These are phyloP conservation scores for Pythium angustatum DNA, from an alignment of 352 stramenopile species.

Conservation along the genomic window DNA sequence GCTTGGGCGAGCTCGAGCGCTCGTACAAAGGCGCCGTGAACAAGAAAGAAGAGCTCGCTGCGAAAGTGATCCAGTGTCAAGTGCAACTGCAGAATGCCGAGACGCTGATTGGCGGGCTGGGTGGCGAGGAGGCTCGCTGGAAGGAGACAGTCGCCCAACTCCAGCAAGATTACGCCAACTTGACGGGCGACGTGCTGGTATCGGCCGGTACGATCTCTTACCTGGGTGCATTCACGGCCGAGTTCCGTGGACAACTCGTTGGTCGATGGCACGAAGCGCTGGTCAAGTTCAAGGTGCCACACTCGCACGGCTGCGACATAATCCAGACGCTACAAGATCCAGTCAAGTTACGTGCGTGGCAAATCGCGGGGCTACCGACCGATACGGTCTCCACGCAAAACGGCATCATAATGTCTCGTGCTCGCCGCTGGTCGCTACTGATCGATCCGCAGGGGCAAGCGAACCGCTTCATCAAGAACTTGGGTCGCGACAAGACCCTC, in stretches of 20 bases:
- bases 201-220: slow-evolving; percentile 89
- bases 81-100: slow-evolving; percentile 89
- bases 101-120: slow-evolving; percentile 78
- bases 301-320: slow-evolving; percentile 86
- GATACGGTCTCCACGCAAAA: slow-evolving; percentile 94
- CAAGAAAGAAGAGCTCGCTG: slow-evolving; percentile 91
- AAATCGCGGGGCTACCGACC: slow-evolving; percentile 84
- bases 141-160: slow-evolving; percentile 81
- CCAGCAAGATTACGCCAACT: slow-evolving; percentile 70
- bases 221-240: slow-evolving; percentile 82
- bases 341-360: slow-evolving; percentile 87
- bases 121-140: slow-evolving; percentile 84
- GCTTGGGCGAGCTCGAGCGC: slow-evolving; percentile 80
- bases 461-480: slow-evolving; percentile 91
- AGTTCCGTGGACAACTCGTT: slow-evolving; percentile 80
- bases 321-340: slow-evolving; percentile 86
- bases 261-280: slow-evolving; percentile 66
- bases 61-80: slow-evolving; percentile 89
- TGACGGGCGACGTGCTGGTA: slow-evolving; percentile 86
- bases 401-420: slow-evolving; percentile 89
- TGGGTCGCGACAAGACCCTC: slow-evolving; percentile 81
- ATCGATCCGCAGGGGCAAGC: slow-evolving; percentile 93
- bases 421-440: slow-evolving; percentile 84
- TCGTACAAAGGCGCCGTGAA: slow-evolving; percentile 82
- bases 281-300: slow-evolving; percentile 55